Evolutionary conservation across 2,329 filamentous ascomycete genomes (phyloP).

Genomic region (Fusarium succisae): DNA sequence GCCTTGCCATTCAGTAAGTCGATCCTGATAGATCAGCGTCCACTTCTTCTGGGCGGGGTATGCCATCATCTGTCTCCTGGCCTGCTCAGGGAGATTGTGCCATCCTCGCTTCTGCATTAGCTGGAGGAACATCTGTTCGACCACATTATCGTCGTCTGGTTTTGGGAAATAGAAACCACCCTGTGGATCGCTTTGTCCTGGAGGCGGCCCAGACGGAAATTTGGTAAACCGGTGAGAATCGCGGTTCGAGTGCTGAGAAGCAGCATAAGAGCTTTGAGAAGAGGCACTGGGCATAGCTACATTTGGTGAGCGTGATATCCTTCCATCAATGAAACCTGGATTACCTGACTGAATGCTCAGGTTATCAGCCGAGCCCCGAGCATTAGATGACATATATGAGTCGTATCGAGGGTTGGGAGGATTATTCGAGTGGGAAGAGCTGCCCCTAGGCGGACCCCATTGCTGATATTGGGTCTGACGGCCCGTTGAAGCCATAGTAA

Average conservation of each 20-base stretch:
- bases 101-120: constrained; percentile 98
- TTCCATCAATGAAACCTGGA: constrained; percentile 54
- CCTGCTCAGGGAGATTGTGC: constrained; percentile 96
- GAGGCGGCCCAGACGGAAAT: constrained; percentile 51
- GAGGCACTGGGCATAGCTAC: constrained; percentile 64
- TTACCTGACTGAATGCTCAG: constrained; percentile 67
- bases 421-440: constrained; percentile 61
- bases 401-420: constrained; percentile 69
- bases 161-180: constrained; percentile 72
- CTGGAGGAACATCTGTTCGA: constrained; percentile 90
- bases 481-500: constrained; percentile 77
- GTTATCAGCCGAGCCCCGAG: constrained; percentile 64
- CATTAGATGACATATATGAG: constrained; percentile 69
- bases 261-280: constrained; percentile 64
- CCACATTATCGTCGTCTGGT: constrained; percentile 81
- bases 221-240: constrained; percentile 65
- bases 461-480: constrained; percentile 81
- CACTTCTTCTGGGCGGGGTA: constrained; percentile 97
- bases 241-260: constrained; percentile 53
- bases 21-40: constrained; percentile 95
- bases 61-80: constrained; percentile 92
- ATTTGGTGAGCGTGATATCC: constrained; percentile 44
- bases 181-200: constrained; percentile 48
- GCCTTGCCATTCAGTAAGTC: constrained; percentile 90
- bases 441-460: constrained; percentile 70